Conservation (phyloP, 1,284 basidiomycete genomes). For the Rhodofomes roseus region DNA sequence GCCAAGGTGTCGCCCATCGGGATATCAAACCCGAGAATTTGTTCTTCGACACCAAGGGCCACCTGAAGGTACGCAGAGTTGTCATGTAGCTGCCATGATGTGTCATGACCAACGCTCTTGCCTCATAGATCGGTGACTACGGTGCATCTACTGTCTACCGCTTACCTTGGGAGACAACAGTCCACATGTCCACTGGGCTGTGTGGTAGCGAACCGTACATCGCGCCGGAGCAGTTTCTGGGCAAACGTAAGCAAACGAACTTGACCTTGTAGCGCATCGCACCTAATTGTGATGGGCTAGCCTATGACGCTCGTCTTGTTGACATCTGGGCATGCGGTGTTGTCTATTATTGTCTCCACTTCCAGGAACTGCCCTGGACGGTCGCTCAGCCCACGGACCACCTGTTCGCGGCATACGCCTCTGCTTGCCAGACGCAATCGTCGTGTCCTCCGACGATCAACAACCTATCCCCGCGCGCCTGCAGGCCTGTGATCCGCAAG, state of each 20-base stretch:
- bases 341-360: constrained; percentile 98
- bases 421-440: constrained; percentile 51
- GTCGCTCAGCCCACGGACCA: constrained; percentile 85
- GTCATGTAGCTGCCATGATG: neutral
- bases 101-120: constrained; percentile 10
- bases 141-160: constrained; percentile 98
- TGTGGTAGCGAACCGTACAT: constrained; percentile 99
- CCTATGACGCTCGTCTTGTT: constrained; percentile 95
- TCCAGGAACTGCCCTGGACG: constrained; percentile 96
- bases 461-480: constrained; percentile 86
- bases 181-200: constrained; percentile 95
- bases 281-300: constrained; percentile 42
- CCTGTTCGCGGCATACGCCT: constrained; percentile 80
- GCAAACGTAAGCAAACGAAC: constrained; percentile 75
- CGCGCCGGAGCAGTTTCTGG: constrained; percentile 94
- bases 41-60: constrained; percentile 89
- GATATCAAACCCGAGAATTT: constrained; percentile 99
- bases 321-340: constrained; percentile 98
- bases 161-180: constrained; percentile 96
- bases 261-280: constrained; percentile 22
- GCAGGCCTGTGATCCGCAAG: constrained; percentile 81
- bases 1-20: constrained; percentile 95
- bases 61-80: constrained; percentile 73
- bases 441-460: constrained; percentile 76
- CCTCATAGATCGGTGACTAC: constrained; percentile 88